A percentile compares a stretch with the other conserved stretches of the same genome.
Evolutionary conservation across 225 moss, liverwort and hornwort species (phyloP).

Genomic region (Anthoceros angustus): DNA sequence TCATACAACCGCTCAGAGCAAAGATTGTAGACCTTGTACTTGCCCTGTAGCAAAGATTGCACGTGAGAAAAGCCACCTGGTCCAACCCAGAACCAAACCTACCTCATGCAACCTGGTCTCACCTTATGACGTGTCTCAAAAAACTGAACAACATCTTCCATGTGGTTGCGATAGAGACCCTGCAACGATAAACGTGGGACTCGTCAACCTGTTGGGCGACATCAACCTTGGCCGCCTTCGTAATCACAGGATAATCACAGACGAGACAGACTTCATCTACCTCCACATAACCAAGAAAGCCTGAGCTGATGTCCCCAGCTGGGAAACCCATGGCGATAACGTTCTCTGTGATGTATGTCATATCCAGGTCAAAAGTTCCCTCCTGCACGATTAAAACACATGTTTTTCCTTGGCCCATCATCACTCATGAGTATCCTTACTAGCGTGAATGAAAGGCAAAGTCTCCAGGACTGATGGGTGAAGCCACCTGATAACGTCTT

Average conservation of each 20-base stretch:
- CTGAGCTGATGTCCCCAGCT: slow-evolving; percentile 94
- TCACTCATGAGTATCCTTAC: background rate
- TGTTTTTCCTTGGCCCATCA: no score
- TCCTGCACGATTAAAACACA: slow-evolving; percentile 28
- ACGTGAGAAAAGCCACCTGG: background rate
- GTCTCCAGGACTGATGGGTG: background rate
- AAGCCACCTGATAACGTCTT: slow-evolving; percentile 65
- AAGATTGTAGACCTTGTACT: slow-evolving; percentile 97
- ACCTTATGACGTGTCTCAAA: slow-evolving; percentile 97
- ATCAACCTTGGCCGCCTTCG: background rate
- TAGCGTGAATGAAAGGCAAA: background rate
- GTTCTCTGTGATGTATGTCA: slow-evolving; percentile 93
- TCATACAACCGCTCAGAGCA: slow-evolving; percentile 98
- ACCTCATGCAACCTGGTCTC: background rate
- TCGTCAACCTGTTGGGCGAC: background rate
- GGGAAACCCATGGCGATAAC: slow-evolving; percentile 99
- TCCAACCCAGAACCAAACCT: background rate
- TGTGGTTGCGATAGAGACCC: slow-evolving; percentile 98
- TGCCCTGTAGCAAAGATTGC: slow-evolving; percentile 31
- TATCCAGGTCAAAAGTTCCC: slow-evolving; percentile 95
- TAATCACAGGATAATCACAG: background rate
- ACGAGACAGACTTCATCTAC: slow-evolving; percentile 15
- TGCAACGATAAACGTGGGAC: slow-evolving; percentile 1
- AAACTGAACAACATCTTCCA: slow-evolving; percentile 98
- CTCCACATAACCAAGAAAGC: slow-evolving; percentile 95